Percentiles rank a stretch among this genome's conserved stretches.
These are phyloP conservation scores for Fusarium sp. DNA, from an alignment of 2,329 filamentous ascomycete species.

Conservation along the genomic window DNA sequence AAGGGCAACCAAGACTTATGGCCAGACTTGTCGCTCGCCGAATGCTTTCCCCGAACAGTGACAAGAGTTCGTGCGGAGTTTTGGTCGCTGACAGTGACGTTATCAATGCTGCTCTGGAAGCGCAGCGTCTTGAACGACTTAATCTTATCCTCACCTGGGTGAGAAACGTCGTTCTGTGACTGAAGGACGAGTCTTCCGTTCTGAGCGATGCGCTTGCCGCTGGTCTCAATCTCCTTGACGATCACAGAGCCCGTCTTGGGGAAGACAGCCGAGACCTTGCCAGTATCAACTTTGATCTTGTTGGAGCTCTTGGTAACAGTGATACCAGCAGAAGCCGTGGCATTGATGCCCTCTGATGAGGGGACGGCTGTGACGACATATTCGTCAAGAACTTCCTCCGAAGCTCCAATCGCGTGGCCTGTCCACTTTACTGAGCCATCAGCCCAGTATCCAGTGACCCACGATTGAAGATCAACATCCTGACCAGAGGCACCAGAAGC, in stretches of 20 bases:
- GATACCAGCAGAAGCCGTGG: conserved; percentile 10
- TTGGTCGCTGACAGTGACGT: conserved; percentile 57
- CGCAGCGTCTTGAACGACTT: conserved; percentile 50
- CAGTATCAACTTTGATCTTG: conserved; percentile 53
- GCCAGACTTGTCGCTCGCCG: conserved; percentile 42
- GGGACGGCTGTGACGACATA: conserved; percentile 48
- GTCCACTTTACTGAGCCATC: conserved; percentile 70
- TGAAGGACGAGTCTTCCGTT: conserved; percentile 61
- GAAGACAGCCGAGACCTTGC: conserved; percentile 53
- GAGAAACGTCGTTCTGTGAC: conserved; percentile 58
- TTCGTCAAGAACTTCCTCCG: conserved; percentile 49
- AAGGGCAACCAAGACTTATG: conserved; percentile 61
- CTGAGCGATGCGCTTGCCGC: conserved; percentile 53
- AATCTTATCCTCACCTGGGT: conserved; percentile 24
- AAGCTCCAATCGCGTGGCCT: conserved; percentile 61
- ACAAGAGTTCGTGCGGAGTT: conserved; percentile 51
- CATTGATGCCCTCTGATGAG: conserved; percentile 13
- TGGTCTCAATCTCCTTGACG: conserved; percentile 51
- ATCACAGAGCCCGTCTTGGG: conserved; percentile 52
- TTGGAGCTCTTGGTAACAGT: conserved; percentile 34
- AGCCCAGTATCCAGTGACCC: conserved; percentile 66
- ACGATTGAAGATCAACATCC: conserved; percentile 53
- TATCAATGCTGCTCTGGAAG: conserved; percentile 60
- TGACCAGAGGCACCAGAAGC: conserved; percentile 37
- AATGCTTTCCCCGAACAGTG: conserved; percentile 52